These are phyloP conservation scores for Nicotiana paniculata DNA, from an alignment of 257 asterid species.

Conservation along the genomic window DNA sequence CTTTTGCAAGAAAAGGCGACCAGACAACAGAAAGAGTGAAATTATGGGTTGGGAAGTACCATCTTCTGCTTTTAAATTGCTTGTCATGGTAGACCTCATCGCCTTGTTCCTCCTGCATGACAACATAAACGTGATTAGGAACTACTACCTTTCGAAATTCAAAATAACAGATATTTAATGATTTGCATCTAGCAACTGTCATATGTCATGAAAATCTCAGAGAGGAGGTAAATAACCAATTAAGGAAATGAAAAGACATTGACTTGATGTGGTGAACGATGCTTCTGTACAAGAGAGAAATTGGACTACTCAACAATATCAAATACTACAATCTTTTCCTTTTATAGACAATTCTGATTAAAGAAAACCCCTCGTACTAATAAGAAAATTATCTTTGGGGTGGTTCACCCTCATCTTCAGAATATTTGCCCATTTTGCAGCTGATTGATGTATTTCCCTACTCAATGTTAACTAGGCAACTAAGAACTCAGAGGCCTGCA, in stretches of 20 bases:
- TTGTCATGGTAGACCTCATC: slow-evolving; percentile 64
- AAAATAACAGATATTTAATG: background rate
- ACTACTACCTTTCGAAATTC: background rate
- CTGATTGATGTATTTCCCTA: background rate
- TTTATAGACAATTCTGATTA: background rate
- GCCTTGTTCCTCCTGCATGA: slow-evolving; percentile 54
- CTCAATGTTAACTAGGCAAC: background rate
- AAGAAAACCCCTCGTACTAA: background rate
- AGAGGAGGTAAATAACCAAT: background rate
- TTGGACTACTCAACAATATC: background rate
- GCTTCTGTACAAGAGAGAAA: background rate
- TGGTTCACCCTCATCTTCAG: background rate
- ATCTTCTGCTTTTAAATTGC: slow-evolving; percentile 47
- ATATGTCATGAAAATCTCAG: background rate
- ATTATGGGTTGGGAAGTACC: slow-evolving; percentile 54
- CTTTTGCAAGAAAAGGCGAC: slow-evolving; percentile 68
- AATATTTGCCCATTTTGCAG: background rate
- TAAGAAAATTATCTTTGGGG: background rate
- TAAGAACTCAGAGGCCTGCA: background rate
- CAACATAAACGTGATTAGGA: background rate
- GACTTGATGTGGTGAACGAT: background rate
- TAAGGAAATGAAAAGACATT: background rate
- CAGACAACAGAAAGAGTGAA: slow-evolving; percentile 61
- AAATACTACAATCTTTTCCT: background rate
- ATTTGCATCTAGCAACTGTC: background rate